A percentile compares a stretch with the other conserved stretches of the same genome.
Conservation (phyloP, 306 rosid species). For the Canavalia gladiata region DNA sequence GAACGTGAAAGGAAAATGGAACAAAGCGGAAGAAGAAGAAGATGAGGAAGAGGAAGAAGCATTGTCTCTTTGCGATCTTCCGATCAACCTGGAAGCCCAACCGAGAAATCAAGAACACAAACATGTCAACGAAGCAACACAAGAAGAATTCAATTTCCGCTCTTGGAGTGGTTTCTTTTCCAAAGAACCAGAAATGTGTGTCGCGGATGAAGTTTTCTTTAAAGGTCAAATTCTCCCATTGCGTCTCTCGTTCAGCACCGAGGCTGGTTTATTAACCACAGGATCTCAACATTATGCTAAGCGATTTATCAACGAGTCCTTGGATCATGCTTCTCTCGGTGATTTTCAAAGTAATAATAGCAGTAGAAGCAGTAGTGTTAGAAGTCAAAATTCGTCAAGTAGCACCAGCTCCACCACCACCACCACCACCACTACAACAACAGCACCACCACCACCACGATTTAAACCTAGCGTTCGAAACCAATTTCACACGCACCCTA, state of each 20-base stretch:
- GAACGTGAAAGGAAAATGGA: constrained; percentile 36
- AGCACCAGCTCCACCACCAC: constrained; percentile 55
- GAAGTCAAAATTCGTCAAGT: constrained; percentile 65
- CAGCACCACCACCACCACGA: constrained; percentile 8
- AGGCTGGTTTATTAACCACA: constrained; percentile 37
- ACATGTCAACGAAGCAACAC: constrained; percentile 28
- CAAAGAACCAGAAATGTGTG: constrained; percentile 68
- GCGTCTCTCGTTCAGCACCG: constrained; percentile 68
- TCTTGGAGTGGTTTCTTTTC: constrained; percentile 50
- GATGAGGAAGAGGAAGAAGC: constrained; percentile 65
- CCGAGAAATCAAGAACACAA: constrained; percentile 15
- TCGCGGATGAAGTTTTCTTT: constrained; percentile 84
- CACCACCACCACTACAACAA: constrained; percentile 8
- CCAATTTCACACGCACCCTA: constrained; percentile 78
- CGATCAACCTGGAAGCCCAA: constrained; percentile 47
- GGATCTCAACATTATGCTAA: background rate
- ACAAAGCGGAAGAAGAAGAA: background rate
- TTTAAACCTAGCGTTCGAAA: constrained; percentile 56
- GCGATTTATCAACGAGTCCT: constrained; percentile 35
- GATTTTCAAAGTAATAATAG: constrained; percentile 56
- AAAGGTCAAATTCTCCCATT: constrained; percentile 82
- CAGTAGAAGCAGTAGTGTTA: constrained; percentile 70
- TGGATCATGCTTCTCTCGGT: constrained; percentile 45
- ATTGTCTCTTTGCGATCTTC: constrained; percentile 82
- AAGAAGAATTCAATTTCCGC: constrained; percentile 72